Evolutionary conservation across 768 basidiomycete genomes (phyloP), one percentile per base, ranked within the genome.

Genomic region (Termitomyces sp.): DNA sequence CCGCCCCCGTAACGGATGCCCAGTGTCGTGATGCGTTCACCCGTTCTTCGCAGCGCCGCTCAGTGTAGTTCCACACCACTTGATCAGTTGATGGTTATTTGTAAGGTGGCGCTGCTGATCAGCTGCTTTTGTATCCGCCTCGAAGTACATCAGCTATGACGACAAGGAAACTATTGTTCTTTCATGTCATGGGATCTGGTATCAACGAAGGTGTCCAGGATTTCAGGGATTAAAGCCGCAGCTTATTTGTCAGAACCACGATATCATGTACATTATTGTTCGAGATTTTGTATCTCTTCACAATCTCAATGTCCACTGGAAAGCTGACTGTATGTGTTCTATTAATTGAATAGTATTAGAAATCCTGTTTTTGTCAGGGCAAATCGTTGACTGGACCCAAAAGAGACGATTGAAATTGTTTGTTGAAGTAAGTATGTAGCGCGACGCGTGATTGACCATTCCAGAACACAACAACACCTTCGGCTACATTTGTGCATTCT

Each of bases 11-110:
- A 29, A 43, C 20, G 54, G 50, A 51, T 53, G 33, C 12, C 33
- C 29, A 29, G 33, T 47, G 52, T 53, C 49, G 48, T 41, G 31
- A 54, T n/a, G 29, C n/a, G 45, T 47, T 43, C 50, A 48, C 44
- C 43, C 52, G 25, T 52, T 29, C 39, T 44, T 43, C 36, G 58
- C 61, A 59, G 50, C 56, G 57, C 54, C 50, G 43, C 58, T 16
- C 23, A 40, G 48, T 3, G 48, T 46, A 42, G 29, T 53, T 27
- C 33, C 56, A 60, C 44, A 44, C 39, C 57, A 73, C 69, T 75
- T 73, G 68, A 56, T 53, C 57, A 73, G 70, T 75, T 73, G 68
- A 56, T 53, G 44, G 47, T 58, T 76, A 66, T 76, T 75, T 76
- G 65, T 44, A 56, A 54, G 67, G 73, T 73, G 73, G 73, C 74